Base-by-base conservation (phyloP, 805 yeast species). In the Hanseniaspora mollemarum region DNA sequence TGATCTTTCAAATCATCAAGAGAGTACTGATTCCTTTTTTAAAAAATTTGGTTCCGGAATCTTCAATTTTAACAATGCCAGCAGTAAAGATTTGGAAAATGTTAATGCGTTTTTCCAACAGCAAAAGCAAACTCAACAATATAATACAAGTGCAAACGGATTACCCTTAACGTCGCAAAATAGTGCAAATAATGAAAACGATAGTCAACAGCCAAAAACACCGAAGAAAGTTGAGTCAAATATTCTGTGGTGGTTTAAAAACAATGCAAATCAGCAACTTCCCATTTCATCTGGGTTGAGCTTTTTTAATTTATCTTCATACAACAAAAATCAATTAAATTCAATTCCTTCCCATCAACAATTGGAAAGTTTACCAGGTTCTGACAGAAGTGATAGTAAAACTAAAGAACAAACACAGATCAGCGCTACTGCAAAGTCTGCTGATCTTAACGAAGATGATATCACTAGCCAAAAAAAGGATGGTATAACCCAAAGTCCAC, bases 11-110 rank as follows among this genome's bases (percentile, higher is more conserved):
- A 41, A 49, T 22, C n/a, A 25, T 10, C 53, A 50, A 13, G 48
- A 50, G 24, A 50, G 53, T 19, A 50, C 53, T n/a, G 53, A 50
- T 36, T 50, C 53, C 1, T 50, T 50, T 19, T 50, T 43, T 43
- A 50, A 43, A 28, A 50, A 43, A 22, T 50, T 50, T 43, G 53
- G 53, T 2, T 46, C 50, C 8, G 50, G 50, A 3, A 46, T 46
- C 18, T 46, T 46, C 21, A 46, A 46, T 32, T 46, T 46, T 19
- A 46, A 46, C 18, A 46, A 46, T 31, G 43, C 43, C 24, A 18
- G 43, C 26, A 38, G 39, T 13, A 46, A 46, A 29, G 50, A 46
- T 19, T n/a, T 46, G 8, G 50, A 46, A 31, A 46, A 46, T 18
- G 50, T 46, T n/a, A 46, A 46, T 46, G 50, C 50, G 2, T 46